These are phyloP conservation scores for Phytophthora sp. DNA, from an alignment of 352 stramenopile species.

Conservation along the genomic window DNA sequence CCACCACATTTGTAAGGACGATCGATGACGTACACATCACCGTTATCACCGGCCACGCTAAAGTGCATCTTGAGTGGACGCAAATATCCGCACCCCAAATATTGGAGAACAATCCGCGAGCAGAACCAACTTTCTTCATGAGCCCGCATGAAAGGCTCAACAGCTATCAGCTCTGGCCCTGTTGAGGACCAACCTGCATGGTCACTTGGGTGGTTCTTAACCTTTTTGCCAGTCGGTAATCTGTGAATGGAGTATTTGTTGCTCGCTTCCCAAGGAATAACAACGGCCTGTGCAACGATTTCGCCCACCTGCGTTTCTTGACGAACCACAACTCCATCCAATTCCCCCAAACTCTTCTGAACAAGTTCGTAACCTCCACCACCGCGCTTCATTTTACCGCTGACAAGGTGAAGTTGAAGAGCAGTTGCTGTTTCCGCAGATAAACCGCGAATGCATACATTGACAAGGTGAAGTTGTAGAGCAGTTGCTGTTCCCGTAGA, in stretches of 20 bases:
- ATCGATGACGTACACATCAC: slow-evolving; percentile 58
- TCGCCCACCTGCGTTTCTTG: slow-evolving; percentile 60
- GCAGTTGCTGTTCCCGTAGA: no score
- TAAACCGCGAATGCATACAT: background rate
- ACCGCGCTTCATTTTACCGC: slow-evolving; percentile 9
- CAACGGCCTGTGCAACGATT: slow-evolving; percentile 51
- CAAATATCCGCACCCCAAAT: slow-evolving; percentile 42
- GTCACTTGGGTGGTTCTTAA: slow-evolving; percentile 57
- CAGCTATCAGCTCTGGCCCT: slow-evolving; percentile 46
- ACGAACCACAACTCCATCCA: slow-evolving; percentile 53
- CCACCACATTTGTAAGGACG: slow-evolving; percentile 46
- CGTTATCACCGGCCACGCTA: slow-evolving; percentile 36
- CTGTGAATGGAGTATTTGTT: slow-evolving; percentile 68
- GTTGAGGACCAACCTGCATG: slow-evolving; percentile 52
- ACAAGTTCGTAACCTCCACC: slow-evolving; percentile 7
- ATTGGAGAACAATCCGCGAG: slow-evolving; percentile 40
- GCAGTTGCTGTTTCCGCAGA: background rate
- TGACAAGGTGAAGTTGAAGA: background rate
- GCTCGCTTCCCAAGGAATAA: slow-evolving; percentile 53
- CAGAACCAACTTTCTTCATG: slow-evolving; percentile 47
- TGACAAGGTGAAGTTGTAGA: no score
- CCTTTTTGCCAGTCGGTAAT: slow-evolving; percentile 52
- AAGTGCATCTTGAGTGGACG: slow-evolving; percentile 58
- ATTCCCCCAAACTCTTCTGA: slow-evolving; percentile 39
- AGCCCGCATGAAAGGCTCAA: slow-evolving; percentile 57